A percentile compares a stretch with the other conserved stretches of the same genome.
These are phyloP conservation scores for Teratosphaeriaceae sp. DNA, from an alignment of 2,329 filamentous ascomycete genomes.

Conservation along the genomic window DNA sequence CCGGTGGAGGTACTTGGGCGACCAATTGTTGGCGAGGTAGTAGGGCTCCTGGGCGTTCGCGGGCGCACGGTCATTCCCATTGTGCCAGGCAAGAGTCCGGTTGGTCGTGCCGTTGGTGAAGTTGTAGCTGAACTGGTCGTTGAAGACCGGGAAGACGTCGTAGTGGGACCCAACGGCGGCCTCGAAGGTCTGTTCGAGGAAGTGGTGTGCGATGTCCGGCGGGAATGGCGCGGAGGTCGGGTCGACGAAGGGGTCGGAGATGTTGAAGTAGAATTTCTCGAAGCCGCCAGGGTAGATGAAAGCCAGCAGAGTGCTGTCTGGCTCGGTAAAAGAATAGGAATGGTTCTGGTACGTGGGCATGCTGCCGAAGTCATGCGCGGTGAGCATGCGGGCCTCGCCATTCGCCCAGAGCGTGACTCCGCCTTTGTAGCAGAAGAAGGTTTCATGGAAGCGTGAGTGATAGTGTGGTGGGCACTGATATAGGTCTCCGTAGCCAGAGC, in stretches of 20 bases:
- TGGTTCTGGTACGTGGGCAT: neutral
- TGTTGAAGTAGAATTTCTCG: conserved; percentile 2
- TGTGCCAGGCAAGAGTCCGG: neutral
- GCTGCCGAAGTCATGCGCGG: neutral
- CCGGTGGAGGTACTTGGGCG: neutral
- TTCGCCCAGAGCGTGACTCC: neutral
- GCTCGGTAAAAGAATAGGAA: neutral
- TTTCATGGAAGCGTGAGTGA: neutral
- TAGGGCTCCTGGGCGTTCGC: neutral
- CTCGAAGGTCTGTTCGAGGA: conserved; percentile 1
- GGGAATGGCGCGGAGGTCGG: neutral
- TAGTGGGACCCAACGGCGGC: neutral
- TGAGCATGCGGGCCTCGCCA: neutral
- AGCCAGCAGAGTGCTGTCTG: neutral
- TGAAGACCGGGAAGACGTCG: conserved; percentile 1
- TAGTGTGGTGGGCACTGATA: neutral
- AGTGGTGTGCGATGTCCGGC: neutral
- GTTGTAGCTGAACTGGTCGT: conserved; percentile 3
- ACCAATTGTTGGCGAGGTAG: conserved; percentile 1
- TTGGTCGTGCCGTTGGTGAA: conserved; percentile 2
- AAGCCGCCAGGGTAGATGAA: conserved; percentile 1
- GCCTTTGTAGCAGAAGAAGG: conserved; percentile 3
- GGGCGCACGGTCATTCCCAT: neutral
- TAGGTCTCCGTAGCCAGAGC: conserved; percentile 1
- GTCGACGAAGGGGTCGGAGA: conserved; percentile 1